Percentiles rank a stretch among this genome's conserved stretches.
phyloP scores from a whole-genome alignment of 139 green algal genomes.

The Chlorella sorokiniana region DNA sequence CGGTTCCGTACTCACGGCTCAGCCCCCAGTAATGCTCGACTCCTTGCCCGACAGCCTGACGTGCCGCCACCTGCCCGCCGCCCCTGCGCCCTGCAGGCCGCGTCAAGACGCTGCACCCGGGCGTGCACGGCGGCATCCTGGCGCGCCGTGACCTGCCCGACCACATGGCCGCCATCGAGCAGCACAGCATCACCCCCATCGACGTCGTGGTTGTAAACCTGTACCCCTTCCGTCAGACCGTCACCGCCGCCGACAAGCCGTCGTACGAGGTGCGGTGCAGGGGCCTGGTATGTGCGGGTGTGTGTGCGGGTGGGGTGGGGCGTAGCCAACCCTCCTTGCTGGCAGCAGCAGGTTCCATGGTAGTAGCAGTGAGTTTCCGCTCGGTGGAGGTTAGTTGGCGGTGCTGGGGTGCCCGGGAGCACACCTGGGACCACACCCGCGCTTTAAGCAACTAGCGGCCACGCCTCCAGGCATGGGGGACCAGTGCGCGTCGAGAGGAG shows the following conservation, averaged over 20 bases:
- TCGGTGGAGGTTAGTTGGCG: too few species aligned
- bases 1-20: background rate
- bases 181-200: slow-evolving; percentile 89
- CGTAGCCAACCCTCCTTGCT: too few species aligned
- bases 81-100: slow-evolving; percentile 64
- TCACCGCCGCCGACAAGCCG: slow-evolving; percentile 69
- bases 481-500: too few species aligned
- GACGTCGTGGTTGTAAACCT: slow-evolving; percentile 98
- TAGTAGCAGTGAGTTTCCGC: too few species aligned
- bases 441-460: too few species aligned
- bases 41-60: background rate
- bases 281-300: background rate
- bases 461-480: too few species aligned
- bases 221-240: slow-evolving; percentile 97
- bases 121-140: slow-evolving; percentile 97
- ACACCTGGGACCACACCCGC: too few species aligned
- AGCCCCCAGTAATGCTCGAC: too few species aligned
- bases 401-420: too few species aligned
- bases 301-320: background rate
- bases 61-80: background rate
- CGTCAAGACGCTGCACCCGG: slow-evolving; percentile 99
- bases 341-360: too few species aligned
- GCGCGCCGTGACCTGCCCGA: slow-evolving; percentile 76
- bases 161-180: slow-evolving; percentile 86
- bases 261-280: slow-evolving; percentile 67